Base-by-base conservation (phyloP, 768 basidiomycete genomes). In the Paxillus ammoniavirescens region DNA sequence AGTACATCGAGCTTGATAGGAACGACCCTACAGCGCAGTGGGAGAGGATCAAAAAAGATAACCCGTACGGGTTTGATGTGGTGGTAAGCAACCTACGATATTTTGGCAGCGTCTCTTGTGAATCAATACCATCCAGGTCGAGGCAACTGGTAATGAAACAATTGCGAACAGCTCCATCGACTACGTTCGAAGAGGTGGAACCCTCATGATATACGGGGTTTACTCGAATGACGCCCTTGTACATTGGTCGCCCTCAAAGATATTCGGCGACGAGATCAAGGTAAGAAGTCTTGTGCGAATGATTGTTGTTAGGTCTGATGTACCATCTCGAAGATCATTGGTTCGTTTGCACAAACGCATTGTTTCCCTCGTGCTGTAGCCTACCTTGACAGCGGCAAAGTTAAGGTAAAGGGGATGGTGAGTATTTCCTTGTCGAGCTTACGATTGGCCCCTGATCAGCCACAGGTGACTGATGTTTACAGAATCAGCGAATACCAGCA, bases 341-440 rank as follows among this genome's bases (percentile, higher is more conserved):
- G 90, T 10, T 92, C 91, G 0, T 92, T 93, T 74, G 85, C 91
- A 5, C 91, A 92, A 61, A 86, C 82, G 0, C 83, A 78, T 73
- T 91, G 91, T 70, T 93, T 95, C 81, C 90, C 91, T 40, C 83
- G 92, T 6, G 90, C 91, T 4, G 84, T 93, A 42, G 86, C 84
- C 3, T 92, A 93, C 65, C 80, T 93, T 26, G 91, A 94, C 59
- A 82, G 82, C 56, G 87, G 89, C 14, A 93, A 89, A 74, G 76
- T 93, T 61, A 85, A 79, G 42, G 81, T 87, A 21, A 84, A 87
- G 65, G 89, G 86, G 18, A 88, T 91, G 76, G 86, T 87, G 49
- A 38, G 55, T 36, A 42, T 21, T 35, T 7, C 13, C 33, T 45
- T 26, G 21, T 33, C 36, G 17, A 21, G 13, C 40, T 21, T 21